Evolutionary conservation across 2,329 filamentous ascomycete species (phyloP).

Genomic region (Metarhizium anisopliae): DNA sequence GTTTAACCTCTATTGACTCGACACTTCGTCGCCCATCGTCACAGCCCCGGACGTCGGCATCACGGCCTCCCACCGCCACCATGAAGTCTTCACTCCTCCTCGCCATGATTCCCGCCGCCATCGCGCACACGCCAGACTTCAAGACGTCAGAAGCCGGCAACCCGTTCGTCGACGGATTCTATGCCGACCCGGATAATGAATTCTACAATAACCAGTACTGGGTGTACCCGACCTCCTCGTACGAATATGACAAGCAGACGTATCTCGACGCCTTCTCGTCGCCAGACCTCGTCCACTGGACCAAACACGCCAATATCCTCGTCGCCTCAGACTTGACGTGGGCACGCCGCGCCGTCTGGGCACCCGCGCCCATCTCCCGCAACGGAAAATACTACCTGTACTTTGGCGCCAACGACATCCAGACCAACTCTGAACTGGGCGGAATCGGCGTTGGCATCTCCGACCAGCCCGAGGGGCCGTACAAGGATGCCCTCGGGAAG

Average conservation of each 20-base stretch:
- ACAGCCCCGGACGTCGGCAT: neutral
- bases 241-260: conserved; percentile 35
- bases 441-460: conserved; percentile 27
- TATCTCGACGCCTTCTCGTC: conserved; percentile 43
- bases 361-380: conserved; percentile 33
- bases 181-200: conserved; percentile 40
- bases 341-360: conserved; percentile 38
- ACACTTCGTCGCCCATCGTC: no score
- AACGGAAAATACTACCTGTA: conserved; percentile 40
- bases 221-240: conserved; percentile 39
- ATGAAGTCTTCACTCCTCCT: neutral
- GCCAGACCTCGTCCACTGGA: conserved; percentile 38
- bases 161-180: conserved; percentile 39
- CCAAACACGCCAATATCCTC: conserved; percentile 34
- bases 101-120: neutral
- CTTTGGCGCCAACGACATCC: conserved; percentile 40
- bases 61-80: neutral
- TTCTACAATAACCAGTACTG: conserved; percentile 36
- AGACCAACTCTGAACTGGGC: conserved; percentile 25
- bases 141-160: conserved; percentile 34
- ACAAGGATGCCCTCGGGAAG: conserved; percentile 22
- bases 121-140: conserved; percentile 19
- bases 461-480: conserved; percentile 25
- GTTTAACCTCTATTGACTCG: no score
- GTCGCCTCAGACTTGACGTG: conserved; percentile 24